Base-by-base conservation (phyloP, 768 basidiomycete genomes). In the Gautieria morchelliformis region DNA sequence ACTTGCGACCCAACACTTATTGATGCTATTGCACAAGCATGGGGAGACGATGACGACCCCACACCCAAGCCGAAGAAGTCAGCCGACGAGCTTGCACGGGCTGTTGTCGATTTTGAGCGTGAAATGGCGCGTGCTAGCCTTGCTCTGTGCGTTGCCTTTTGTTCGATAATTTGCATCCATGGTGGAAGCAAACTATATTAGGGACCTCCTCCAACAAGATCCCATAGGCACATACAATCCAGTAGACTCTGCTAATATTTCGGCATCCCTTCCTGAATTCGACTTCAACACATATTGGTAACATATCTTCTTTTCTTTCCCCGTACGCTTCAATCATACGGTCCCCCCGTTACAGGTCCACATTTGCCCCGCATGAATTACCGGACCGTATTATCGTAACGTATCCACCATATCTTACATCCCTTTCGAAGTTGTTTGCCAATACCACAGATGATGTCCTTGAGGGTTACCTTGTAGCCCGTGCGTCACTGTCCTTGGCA, bases 161-260 rank as follows among this genome's bases (percentile, higher is more conserved):
- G 4, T 17, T 45, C 20, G 42, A 20, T 35, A 19, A 19, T 30
- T 5, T 10, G 42, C 14, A 44, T 19, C 42, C 8, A 22, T 22
- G 42, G 10, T 44, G 9, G 42, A 44, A 9, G 1, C 42, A 17
- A 44, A 22, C 61, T 32, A 3, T 61, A 41, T 35, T 60, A 86
- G 84, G 24, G 87, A 85, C 64, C 75, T 84, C 33, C 71, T 88
- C 46, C 77, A 80, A 59, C 83, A 85, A 68, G 86, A 97, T 67
- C 94, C 94, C 2, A 74, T 90, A 47, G 84, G 76, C 46, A 88
- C 91, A 0, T 97, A 99, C 70, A 98, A 98, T 67, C 93, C 92
- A 6, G 76, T 80, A 42, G 74, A 80, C 2, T 73, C 93, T 55
- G 74, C 78, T 15, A 84, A 87, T 40, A 78, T 98, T 58, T 83